phyloP scores from a whole-genome alignment of 768 basidiomycete species.

The Erythrobasidium yunnanense region DNA sequence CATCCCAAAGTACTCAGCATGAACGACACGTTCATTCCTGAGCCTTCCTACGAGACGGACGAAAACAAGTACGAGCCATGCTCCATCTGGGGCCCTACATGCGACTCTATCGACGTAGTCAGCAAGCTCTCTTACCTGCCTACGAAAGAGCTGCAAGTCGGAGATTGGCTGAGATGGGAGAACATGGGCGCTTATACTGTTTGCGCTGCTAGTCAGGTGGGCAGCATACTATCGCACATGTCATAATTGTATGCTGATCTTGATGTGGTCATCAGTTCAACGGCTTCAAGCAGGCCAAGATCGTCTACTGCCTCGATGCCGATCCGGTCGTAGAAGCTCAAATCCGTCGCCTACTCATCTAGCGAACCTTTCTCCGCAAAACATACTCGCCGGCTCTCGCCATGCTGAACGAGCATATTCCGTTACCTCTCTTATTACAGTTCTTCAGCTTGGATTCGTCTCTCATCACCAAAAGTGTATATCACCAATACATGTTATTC shows the following conservation, averaged over 20 bases:
- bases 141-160: conserved; percentile 68
- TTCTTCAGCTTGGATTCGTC: too few relatives aligned
- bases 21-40: conserved; percentile 32
- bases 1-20: conserved; percentile 56
- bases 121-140: conserved; percentile 49
- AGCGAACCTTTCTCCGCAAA: too few relatives aligned
- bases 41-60: not conserved
- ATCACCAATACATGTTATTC: too few relatives aligned
- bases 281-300: conserved; percentile 61
- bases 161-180: conserved; percentile 96
- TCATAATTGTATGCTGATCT: not conserved
- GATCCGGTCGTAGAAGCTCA: conserved; percentile 34
- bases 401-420: too few relatives aligned
- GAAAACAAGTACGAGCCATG: conserved; percentile 39
- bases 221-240: conserved; percentile 39
- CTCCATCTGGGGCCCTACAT: conserved; percentile 96
- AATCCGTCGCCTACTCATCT: not conserved
- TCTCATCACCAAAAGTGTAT: too few relatives aligned
- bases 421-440: too few relatives aligned
- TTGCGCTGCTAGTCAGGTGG: conserved; percentile 92
- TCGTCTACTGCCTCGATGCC: conserved; percentile 63
- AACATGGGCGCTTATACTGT: conserved; percentile 99
- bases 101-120: conserved; percentile 94
- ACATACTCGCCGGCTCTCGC: too few relatives aligned
- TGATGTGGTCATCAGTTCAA: conserved; percentile 36